Evolutionary conservation across 176 grass and related monocot genomes (phyloP).

Genomic region (Bromus sterilis): DNA sequence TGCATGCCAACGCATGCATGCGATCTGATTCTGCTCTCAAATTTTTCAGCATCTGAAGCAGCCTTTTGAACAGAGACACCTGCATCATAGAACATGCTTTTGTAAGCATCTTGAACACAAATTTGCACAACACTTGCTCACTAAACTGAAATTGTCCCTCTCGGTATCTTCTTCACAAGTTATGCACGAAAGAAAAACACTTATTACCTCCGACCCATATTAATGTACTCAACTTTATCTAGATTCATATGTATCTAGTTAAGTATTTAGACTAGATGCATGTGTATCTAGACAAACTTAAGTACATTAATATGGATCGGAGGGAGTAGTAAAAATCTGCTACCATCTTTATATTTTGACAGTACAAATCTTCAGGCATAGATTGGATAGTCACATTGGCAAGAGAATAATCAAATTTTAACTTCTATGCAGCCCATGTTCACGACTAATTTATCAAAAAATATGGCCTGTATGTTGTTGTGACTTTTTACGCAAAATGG

Average conservation of each 20-base stretch:
- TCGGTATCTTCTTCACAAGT: slow-evolving; percentile 6
- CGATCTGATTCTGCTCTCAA: slow-evolving; percentile 94
- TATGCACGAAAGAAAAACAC: neutral
- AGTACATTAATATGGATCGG: no score
- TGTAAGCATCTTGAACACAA: slow-evolving; percentile 10
- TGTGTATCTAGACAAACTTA: no score
- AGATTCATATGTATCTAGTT: no score
- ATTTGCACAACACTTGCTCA: neutral
- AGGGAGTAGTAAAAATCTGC: neutral
- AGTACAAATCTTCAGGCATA: neutral
- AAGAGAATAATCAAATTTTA: neutral
- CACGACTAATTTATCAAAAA: neutral
- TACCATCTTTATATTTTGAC: neutral
- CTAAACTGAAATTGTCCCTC: neutral
- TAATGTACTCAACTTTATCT: no score
- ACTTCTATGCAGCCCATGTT: neutral
- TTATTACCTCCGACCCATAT: no score
- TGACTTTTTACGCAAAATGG: no score
- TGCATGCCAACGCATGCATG: slow-evolving; percentile 96
- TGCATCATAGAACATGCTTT: slow-evolving; percentile 22
- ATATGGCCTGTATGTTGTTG: neutral
- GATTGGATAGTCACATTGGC: neutral
- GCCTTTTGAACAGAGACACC: slow-evolving; percentile 94
- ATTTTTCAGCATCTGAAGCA: slow-evolving; percentile 96
- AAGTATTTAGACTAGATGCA: no score